phyloP scores from a whole-genome alignment of 2,329 filamentous ascomycete species.

The Knufia petricola region DNA sequence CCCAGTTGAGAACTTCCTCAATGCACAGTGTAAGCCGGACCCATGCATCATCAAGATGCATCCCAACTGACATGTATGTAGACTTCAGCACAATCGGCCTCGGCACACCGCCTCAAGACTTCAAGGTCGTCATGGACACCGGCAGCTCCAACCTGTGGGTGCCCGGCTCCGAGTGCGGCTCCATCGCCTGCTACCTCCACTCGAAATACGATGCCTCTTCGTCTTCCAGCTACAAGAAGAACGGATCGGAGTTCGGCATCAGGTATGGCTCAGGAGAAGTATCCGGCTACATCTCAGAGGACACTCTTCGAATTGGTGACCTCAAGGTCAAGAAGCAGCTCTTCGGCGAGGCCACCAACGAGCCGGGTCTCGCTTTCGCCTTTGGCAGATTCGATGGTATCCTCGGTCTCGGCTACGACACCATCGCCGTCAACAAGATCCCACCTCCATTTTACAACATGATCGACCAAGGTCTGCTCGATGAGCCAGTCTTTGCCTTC shows the following conservation, averaged over 20 bases:
- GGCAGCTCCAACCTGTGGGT: slow-evolving; percentile 99
- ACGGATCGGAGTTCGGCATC: slow-evolving; percentile 86
- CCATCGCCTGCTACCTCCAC: slow-evolving; percentile 97
- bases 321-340: slow-evolving; percentile 78
- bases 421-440: slow-evolving; percentile 93
- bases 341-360: slow-evolving; percentile 91
- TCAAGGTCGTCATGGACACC: slow-evolving; percentile 98
- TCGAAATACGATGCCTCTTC: slow-evolving; percentile 86
- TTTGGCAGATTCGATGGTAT: slow-evolving; percentile 98
- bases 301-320: slow-evolving; percentile 79
- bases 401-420: slow-evolving; percentile 85
- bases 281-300: slow-evolving; percentile 86
- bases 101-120: slow-evolving; percentile 80
- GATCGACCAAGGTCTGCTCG: slow-evolving; percentile 78
- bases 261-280: slow-evolving; percentile 90
- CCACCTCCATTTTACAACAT: slow-evolving; percentile 95
- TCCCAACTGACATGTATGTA: slow-evolving; percentile 29
- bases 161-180: slow-evolving; percentile 77
- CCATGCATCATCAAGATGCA: no score
- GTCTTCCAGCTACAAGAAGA: slow-evolving; percentile 87
- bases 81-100: slow-evolving; percentile 96
- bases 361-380: slow-evolving; percentile 93
- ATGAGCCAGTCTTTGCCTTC: slow-evolving; percentile 91
- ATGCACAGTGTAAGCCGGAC: slow-evolving; percentile 75
- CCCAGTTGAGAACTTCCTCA: slow-evolving; percentile 93